Evolutionary conservation across 768 basidiomycete genomes (phyloP).

Genomic region (Rubroboletus pulcherrimus): DNA sequence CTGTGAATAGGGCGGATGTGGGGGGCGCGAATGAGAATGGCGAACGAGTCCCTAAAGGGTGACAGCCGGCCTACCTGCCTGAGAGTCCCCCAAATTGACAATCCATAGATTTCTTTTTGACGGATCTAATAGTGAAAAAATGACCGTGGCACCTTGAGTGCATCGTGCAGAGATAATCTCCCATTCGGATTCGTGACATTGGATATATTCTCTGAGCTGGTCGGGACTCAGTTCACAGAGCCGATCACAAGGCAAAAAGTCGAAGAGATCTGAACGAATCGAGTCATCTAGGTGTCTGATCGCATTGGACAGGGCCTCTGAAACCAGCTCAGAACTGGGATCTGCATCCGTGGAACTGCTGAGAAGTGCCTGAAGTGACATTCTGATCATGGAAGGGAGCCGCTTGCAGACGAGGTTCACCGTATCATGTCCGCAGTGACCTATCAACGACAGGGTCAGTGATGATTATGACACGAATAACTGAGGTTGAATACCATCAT

Average conservation of each 20-base stretch:
- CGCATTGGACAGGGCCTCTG: constrained; percentile 36
- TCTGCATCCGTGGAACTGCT: constrained; percentile 19
- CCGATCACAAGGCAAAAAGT: constrained; percentile 39
- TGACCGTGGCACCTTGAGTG: constrained; percentile 32
- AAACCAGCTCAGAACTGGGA: constrained; percentile 33
- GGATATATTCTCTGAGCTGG: constrained; percentile 39
- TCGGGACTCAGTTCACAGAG: constrained; percentile 36
- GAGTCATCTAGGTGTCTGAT: constrained; percentile 40
- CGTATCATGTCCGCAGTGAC: constrained; percentile 47
- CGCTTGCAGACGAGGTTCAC: constrained; percentile 41
- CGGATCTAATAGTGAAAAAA: constrained; percentile 32
- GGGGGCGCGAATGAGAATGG: not conserved
- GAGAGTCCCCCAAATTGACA: constrained; percentile 34
- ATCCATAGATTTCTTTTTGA: constrained; percentile 30
- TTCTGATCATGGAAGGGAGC: constrained; percentile 40
- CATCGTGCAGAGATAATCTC: constrained; percentile 31
- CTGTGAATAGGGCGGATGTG: constrained; percentile 8
- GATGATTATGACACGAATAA: constrained; percentile 24
- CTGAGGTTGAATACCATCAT: constrained; percentile 35
- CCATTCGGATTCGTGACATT: constrained; percentile 36
- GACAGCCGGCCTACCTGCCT: constrained; percentile 25
- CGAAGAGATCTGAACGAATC: constrained; percentile 42
- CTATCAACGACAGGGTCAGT: constrained; percentile 27
- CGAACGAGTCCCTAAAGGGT: not conserved
- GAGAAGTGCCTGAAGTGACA: constrained; percentile 36